phyloP scores from a whole-genome alignment of 208 protist genomes.

The Trypanosoma cruzi region DNA sequence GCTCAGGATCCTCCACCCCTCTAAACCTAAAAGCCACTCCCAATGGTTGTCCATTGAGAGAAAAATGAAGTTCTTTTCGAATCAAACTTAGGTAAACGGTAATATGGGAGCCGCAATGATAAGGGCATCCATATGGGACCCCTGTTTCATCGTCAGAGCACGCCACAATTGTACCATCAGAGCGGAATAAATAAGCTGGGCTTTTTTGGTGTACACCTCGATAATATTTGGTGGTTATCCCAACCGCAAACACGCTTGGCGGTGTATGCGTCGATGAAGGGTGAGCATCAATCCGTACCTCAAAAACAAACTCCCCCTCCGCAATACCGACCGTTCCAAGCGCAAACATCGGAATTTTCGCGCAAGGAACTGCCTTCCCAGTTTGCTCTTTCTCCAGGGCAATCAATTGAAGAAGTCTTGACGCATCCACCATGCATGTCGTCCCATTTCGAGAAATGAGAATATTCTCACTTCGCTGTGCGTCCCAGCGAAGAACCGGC shows the following conservation, averaged over 20 bases:
- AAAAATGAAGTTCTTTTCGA: constrained; percentile 47
- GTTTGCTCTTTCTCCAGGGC: constrained; percentile 23
- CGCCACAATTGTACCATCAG: constrained; percentile 42
- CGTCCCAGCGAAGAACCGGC: constrained; percentile 46
- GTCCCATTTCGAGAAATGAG: constrained; percentile 49
- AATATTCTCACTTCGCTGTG: constrained; percentile 61
- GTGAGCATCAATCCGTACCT: constrained; percentile 28
- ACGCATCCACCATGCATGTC: constrained; percentile 46
- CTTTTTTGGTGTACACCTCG: constrained; percentile 15
- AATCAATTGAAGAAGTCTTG: constrained; percentile 39
- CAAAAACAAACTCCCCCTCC: constrained; percentile 40
- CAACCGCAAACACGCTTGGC: constrained; percentile 35
- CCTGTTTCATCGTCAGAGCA: constrained; percentile 27
- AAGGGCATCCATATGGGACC: constrained; percentile 53
- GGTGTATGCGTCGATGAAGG: constrained; percentile 26
- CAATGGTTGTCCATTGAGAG: constrained; percentile 43
- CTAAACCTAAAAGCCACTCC: constrained; percentile 66
- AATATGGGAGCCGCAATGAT: constrained; percentile 41
- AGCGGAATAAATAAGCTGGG: constrained; percentile 52
- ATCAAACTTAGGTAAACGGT: constrained; percentile 51
- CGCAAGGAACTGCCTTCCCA: constrained; percentile 19
- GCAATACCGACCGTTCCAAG: constrained; percentile 43
- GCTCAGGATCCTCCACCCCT: constrained; percentile 38
- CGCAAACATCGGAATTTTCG: constrained; percentile 59
- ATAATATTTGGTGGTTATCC: constrained; percentile 41